Evolutionary conservation across 306 rosid species (phyloP).

Genomic region (Phaseolus lunatus): DNA sequence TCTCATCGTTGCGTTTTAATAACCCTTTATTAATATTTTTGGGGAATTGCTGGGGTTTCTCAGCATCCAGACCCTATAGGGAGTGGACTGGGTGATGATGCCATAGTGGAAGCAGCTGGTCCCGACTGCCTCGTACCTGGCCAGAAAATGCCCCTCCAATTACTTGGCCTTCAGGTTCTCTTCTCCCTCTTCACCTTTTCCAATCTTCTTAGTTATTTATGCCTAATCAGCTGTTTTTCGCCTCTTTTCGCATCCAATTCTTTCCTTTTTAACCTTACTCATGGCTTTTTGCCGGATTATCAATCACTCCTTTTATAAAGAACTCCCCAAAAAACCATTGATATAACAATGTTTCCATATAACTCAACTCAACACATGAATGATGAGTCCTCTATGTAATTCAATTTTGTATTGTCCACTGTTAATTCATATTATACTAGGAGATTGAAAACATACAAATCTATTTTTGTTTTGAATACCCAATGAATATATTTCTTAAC

Average conservation of each 20-base stretch:
- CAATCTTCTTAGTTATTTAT: neutral
- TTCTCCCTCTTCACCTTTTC: neutral
- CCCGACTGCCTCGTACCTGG: constrained; percentile 96
- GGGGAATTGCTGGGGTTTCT: neutral
- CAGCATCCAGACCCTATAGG: constrained; percentile 87
- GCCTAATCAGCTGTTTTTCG: neutral
- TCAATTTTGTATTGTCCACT: neutral
- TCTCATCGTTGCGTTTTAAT: neutral
- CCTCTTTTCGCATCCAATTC: neutral
- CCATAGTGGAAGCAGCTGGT: constrained; percentile 90
- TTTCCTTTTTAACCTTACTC: constrained; percentile 2
- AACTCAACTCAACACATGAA: neutral
- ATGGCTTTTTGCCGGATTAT: neutral
- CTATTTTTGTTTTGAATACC: no score
- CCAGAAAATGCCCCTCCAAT: constrained; percentile 63
- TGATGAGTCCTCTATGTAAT: neutral
- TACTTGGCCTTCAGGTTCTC: constrained; percentile 87
- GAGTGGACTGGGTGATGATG: constrained; percentile 75
- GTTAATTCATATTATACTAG: neutral
- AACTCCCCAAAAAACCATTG: neutral
- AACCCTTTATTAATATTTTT: neutral
- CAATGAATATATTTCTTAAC: no score
- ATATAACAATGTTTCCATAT: neutral
- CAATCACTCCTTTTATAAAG: constrained; percentile 8
- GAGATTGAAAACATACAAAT: neutral